Percentiles rank a stretch among this genome's conserved stretches.
These are phyloP conservation scores for Penicillium sclerotigenum DNA, from an alignment of 2,329 filamentous ascomycete species.

Conservation along the genomic window DNA sequence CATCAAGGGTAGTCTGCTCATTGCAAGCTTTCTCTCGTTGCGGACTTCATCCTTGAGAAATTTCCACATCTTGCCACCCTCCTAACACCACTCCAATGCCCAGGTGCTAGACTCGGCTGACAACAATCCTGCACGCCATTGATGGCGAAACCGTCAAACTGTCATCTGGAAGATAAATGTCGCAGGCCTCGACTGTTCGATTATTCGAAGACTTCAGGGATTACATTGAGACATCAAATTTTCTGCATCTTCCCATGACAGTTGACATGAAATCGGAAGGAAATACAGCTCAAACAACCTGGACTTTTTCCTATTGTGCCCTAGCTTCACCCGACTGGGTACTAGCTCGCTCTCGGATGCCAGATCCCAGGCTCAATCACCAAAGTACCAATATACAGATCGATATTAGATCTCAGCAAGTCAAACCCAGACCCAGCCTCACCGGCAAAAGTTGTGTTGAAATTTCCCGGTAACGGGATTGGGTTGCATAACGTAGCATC, in stretches of 20 bases:
- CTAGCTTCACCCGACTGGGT: neutral
- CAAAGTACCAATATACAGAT: slow-evolving; percentile 13
- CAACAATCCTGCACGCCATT: neutral
- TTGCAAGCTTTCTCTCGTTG: neutral
- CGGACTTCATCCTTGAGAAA: neutral
- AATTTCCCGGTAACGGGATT: slow-evolving; percentile 21
- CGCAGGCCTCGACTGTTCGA: slow-evolving; percentile 4
- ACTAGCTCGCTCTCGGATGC: neutral
- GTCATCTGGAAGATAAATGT: neutral
- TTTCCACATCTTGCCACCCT: neutral
- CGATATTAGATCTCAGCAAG: slow-evolving; percentile 15
- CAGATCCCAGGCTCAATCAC: slow-evolving; percentile 5
- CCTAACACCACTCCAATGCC: neutral
- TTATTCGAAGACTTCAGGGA: neutral
- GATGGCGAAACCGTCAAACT: neutral
- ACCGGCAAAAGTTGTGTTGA: slow-evolving; percentile 1
- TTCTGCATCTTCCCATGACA: slow-evolving; percentile 7
- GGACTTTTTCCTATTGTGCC: neutral
- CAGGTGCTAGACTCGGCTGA: neutral
- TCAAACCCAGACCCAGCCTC: slow-evolving; percentile 2
- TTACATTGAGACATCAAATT: neutral
- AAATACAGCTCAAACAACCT: neutral
- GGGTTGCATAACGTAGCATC: slow-evolving; percentile 27
- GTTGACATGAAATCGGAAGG: slow-evolving; percentile 5
- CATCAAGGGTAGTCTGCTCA: too few relatives aligned